phyloP scores from a whole-genome alignment of 768 basidiomycete species.

The Phylloporus arenicola region DNA sequence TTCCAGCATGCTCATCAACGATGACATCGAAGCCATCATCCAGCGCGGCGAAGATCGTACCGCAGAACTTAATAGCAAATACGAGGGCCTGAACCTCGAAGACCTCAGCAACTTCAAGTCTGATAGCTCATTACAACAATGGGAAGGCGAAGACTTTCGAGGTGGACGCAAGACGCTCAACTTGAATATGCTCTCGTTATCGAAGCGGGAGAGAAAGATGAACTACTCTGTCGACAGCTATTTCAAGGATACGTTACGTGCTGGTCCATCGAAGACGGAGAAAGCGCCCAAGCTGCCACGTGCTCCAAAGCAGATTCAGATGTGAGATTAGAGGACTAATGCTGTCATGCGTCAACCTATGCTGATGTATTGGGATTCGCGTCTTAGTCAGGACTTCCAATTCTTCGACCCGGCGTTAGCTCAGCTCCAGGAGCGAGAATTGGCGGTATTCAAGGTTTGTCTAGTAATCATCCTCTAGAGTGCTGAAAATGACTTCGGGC shows the following conservation, averaged over 20 bases:
- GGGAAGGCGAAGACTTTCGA: conserved; percentile 94
- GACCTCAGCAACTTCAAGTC: conserved; percentile 97
- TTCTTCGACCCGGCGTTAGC: conserved; percentile 84
- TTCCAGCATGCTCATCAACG: conserved; percentile 66
- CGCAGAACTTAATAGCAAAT: conserved; percentile 81
- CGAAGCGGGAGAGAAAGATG: conserved; percentile 89
- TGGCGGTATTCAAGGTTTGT: conserved; percentile 69
- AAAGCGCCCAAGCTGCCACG: conserved; percentile 80
- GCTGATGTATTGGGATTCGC: background rate
- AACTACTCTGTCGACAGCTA: conserved; percentile 96
- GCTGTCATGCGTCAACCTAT: background rate
- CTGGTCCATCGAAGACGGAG: conserved; percentile 70
- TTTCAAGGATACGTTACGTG: conserved; percentile 87
- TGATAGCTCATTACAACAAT: conserved; percentile 84
- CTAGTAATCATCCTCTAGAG: background rate
- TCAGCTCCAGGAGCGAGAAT: conserved; percentile 81
- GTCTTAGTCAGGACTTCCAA: conserved; percentile 84
- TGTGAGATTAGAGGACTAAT: conserved; percentile 46
- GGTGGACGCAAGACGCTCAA: conserved; percentile 66
- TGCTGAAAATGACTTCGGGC: background rate
- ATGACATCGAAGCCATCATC: conserved; percentile 94
- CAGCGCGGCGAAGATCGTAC: conserved; percentile 88
- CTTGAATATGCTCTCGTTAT: conserved; percentile 77
- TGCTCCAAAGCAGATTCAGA: conserved; percentile 81
- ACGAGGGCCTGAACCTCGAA: conserved; percentile 87